Evolutionary conservation across 2,329 filamentous ascomycete genomes (phyloP).

Genomic region (Epichloe uncinata): DNA sequence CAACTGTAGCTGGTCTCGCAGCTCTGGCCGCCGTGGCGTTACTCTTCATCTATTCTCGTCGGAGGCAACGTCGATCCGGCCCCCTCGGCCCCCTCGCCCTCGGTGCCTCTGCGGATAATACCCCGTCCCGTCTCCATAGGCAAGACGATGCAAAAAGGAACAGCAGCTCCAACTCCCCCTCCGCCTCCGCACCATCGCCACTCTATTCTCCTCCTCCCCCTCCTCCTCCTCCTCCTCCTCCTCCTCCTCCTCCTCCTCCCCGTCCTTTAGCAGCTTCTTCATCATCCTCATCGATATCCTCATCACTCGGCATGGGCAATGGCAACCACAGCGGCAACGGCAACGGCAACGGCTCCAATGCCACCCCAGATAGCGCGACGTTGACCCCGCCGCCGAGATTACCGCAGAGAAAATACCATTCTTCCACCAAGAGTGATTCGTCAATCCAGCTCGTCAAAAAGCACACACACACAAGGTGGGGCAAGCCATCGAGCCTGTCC

Average conservation of each 20-base stretch:
- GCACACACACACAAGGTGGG: constrained; percentile 2
- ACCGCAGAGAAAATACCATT: constrained; percentile 2
- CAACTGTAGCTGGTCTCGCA: not conserved
- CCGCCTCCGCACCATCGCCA: not conserved
- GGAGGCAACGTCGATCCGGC: not conserved
- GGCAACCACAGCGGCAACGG: not conserved
- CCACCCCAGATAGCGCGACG: not conserved
- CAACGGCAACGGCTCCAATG: not conserved
- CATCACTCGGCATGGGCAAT: not conserved
- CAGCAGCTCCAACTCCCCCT: not conserved
- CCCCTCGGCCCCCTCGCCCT: too few relatives aligned
- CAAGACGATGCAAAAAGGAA: not conserved
- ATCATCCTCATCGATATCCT: not conserved
- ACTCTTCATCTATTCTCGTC: not conserved
- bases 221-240: not conserved
- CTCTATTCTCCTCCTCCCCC: not conserved
- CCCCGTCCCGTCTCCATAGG: not conserved
- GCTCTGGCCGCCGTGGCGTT: not conserved
- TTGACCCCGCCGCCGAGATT: constrained; percentile 4
- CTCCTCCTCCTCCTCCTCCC: not conserved
- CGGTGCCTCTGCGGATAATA: not conserved
- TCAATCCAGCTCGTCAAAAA: not conserved
- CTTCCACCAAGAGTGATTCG: constrained; percentile 1
- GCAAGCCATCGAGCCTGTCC: constrained; percentile 3
- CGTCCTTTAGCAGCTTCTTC: not conserved